Evolutionary conservation across 495 filamentous ascomycete genomes (phyloP).

Genomic region (Opeltia flavorubescens): DNA sequence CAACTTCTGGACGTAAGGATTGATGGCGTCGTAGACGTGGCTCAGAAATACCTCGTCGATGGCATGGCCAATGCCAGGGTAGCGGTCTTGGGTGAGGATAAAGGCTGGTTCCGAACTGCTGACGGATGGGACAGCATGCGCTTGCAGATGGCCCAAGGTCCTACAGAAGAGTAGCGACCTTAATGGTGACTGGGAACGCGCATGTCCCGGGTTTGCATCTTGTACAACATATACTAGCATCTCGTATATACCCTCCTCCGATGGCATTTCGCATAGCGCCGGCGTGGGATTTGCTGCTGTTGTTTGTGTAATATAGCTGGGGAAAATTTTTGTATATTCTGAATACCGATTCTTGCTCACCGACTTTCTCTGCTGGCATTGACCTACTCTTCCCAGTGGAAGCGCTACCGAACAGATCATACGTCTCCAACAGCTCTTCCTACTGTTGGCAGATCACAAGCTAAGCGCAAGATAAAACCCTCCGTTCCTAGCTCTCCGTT

Average conservation of each 20-base stretch:
- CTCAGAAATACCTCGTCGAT: slow-evolving; percentile 68
- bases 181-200: too few species aligned
- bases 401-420: slow-evolving; percentile 33
- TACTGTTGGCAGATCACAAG: slow-evolving; percentile 33
- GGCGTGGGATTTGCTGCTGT: slow-evolving; percentile 3
- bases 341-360: neutral
- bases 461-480: slow-evolving; percentile 29
- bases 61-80: slow-evolving; percentile 41
- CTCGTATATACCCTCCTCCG: slow-evolving; percentile 13
- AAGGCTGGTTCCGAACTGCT: slow-evolving; percentile 47
- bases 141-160: slow-evolving; percentile 23
- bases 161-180: too few species aligned
- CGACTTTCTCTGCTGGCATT: too few species aligned
- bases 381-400: neutral
- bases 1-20: slow-evolving; percentile 76
- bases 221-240: too few species aligned
- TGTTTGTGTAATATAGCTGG: too few species aligned
- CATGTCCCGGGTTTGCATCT: too few species aligned
- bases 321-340: too few species aligned
- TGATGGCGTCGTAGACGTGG: slow-evolving; percentile 64
- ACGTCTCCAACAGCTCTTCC: slow-evolving; percentile 24
- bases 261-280: slow-evolving; percentile 5
- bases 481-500: neutral
- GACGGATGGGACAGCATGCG: slow-evolving; percentile 33
- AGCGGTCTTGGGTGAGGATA: slow-evolving; percentile 74